A percentile compares a stretch with the other conserved stretches of the same genome.
Evolutionary conservation across 2,329 filamentous ascomycete species (phyloP).

Genomic region (Fusarium tricinctum): DNA sequence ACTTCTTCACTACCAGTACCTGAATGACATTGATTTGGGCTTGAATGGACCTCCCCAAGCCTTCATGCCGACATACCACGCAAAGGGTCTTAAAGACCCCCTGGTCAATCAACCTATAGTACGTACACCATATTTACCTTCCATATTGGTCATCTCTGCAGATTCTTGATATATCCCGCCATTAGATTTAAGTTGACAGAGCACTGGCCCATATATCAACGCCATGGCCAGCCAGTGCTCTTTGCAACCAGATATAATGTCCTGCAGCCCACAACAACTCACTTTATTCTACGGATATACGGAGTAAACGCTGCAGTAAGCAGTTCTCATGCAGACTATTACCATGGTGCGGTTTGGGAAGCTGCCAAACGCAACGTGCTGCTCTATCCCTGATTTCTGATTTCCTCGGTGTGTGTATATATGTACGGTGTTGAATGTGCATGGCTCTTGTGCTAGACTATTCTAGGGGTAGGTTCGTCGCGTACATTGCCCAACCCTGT

Average conservation of each 20-base stretch:
- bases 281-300: neutral
- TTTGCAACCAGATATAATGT: conserved; percentile 24
- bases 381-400: conserved; percentile 5
- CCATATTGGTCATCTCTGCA: conserved; percentile 25
- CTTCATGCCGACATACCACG: conserved; percentile 9
- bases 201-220: conserved; percentile 43
- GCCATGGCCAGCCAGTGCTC: conserved; percentile 43
- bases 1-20: neutral
- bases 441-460: conserved; percentile 12
- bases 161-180: conserved; percentile 23
- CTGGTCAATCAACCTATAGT: neutral
- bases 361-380: neutral
- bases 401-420: neutral
- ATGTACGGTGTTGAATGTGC: conserved; percentile 1
- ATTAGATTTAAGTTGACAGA: conserved; percentile 30
- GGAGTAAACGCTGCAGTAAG: conserved; percentile 22
- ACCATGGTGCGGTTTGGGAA: conserved; percentile 38
- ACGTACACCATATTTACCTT: conserved; percentile 28
- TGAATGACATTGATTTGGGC: conserved; percentile 6
- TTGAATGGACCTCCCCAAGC: conserved; percentile 9
- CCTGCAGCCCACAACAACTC: conserved; percentile 19
- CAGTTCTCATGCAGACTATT: conserved; percentile 1
- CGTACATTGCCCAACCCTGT: conserved; percentile 29
- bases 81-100: conserved; percentile 4
- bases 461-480: conserved; percentile 14